Evolutionary conservation across 192 early-diverging fungal species (phyloP).

Genomic region (Backusella mclennaniae): DNA sequence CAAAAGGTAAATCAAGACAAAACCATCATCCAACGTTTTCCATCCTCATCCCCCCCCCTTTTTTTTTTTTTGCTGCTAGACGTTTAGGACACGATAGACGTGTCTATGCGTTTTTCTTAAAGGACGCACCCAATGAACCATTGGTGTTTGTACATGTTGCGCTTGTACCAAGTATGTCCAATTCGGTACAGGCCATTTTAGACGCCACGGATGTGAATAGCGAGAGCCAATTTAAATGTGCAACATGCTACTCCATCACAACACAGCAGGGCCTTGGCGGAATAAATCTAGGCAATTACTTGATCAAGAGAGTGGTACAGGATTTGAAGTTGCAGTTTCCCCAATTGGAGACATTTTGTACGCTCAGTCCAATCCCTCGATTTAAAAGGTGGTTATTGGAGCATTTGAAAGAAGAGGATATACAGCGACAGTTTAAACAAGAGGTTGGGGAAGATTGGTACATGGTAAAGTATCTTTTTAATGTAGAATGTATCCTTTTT

Average conservation of each 20-base stretch:
- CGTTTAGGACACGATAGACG: slow-evolving; percentile 62
- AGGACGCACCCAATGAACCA: slow-evolving; percentile 74
- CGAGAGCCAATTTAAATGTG: slow-evolving; percentile 52
- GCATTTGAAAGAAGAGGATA: not conserved
- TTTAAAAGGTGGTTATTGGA: slow-evolving; percentile 80
- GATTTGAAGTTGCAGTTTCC: slow-evolving; percentile 71
- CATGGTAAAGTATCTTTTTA: not conserved
- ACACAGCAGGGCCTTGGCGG: slow-evolving; percentile 84
- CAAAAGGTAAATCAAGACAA: slow-evolving; percentile 55
- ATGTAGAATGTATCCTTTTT: not conserved
- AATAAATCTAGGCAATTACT: slow-evolving; percentile 87
- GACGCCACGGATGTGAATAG: slow-evolving; percentile 26
- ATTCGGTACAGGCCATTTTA: slow-evolving; percentile 59
- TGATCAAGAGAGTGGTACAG: slow-evolving; percentile 88
- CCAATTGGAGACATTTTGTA: slow-evolving; percentile 76
- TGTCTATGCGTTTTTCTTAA: slow-evolving; percentile 86
- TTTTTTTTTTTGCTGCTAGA: not conserved
- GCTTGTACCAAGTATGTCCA: slow-evolving; percentile 58
- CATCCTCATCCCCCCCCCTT: no score
- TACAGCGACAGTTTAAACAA: not conserved
- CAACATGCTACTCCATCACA: slow-evolving; percentile 94
- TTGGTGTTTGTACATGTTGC: slow-evolving; percentile 92
- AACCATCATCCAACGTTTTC: no score
- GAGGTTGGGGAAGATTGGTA: not conserved
- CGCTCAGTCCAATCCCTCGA: slow-evolving; percentile 87